Conservation (phyloP, 177 flowering plant species). For the Vitis hybrid region DNA sequence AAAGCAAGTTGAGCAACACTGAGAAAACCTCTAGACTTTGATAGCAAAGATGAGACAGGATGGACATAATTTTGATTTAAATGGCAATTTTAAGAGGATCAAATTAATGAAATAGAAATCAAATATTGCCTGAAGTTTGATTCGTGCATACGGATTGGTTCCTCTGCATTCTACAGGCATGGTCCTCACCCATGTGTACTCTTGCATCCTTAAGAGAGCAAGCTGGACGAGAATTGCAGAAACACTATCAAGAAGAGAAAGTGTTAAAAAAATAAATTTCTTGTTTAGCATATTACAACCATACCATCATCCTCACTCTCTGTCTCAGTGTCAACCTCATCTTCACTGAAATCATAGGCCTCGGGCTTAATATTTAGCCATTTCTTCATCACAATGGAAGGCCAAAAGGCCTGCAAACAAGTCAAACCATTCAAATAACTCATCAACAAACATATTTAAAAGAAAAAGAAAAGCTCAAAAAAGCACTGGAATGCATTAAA, state of each 20-base stretch:
- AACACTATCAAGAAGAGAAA: conserved; percentile 20
- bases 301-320: conserved; percentile 98
- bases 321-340: conserved; percentile 82
- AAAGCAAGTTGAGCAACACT: not conserved
- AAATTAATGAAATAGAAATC: conserved; percentile 4
- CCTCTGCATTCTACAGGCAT: conserved; percentile 27
- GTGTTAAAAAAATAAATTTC: not conserved
- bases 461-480: not conserved
- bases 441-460: not conserved
- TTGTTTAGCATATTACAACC: not conserved
- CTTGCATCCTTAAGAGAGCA: conserved; percentile 53
- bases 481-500: not conserved
- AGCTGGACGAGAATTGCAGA: conserved; percentile 35
- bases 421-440: not conserved
- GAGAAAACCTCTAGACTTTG: no score
- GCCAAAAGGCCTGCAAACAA: conserved; percentile 77
- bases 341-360: conserved; percentile 89
- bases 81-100: not conserved
- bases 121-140: conserved; percentile 49
- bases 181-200: conserved; percentile 28
- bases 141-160: conserved; percentile 29
- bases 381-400: conserved; percentile 93
- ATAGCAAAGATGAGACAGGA: no score
- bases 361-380: conserved; percentile 94
- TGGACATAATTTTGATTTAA: no score